Evolutionary conservation across 495 filamentous ascomycete genomes (phyloP).

Genomic region (Lophiostoma macrostomum): DNA sequence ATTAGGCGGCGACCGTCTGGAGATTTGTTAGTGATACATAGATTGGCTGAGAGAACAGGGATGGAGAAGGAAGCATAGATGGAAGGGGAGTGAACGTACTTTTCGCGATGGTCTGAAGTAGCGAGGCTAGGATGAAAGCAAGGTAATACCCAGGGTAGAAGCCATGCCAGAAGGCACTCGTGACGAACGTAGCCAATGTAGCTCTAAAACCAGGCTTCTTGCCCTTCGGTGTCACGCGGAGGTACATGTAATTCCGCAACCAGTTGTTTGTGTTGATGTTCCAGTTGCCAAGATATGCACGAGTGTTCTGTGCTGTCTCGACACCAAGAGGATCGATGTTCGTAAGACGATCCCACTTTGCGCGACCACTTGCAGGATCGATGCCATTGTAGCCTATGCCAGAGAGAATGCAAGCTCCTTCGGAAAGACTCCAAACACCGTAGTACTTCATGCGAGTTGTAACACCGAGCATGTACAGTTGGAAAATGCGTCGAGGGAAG

Average conservation of each 20-base stretch:
- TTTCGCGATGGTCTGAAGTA: constrained; percentile 91
- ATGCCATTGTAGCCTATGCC: constrained; percentile 94
- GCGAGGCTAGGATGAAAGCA: constrained; percentile 80
- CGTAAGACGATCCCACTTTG: constrained; percentile 82
- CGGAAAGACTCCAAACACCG: constrained; percentile 88
- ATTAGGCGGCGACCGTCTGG: constrained; percentile 65
- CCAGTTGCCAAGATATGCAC: constrained; percentile 85
- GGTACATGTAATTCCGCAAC: constrained; percentile 92
- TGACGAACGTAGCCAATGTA: constrained; percentile 88
- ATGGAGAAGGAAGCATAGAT: constrained; percentile 9
- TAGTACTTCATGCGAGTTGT: constrained; percentile 88
- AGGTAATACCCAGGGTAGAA: constrained; percentile 97
- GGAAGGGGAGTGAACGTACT: constrained; percentile 54
- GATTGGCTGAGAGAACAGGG: not conserved
- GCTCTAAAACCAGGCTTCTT: constrained; percentile 96
- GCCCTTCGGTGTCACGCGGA: constrained; percentile 90
- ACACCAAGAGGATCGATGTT: constrained; percentile 82
- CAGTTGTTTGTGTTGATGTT: constrained; percentile 99
- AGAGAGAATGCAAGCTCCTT: constrained; percentile 90
- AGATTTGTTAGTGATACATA: constrained; percentile 13
- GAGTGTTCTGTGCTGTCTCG: constrained; percentile 85
- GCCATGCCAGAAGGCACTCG: constrained; percentile 95
- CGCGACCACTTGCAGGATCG: constrained; percentile 74
- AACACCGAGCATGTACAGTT: constrained; percentile 78
- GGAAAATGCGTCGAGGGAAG: constrained; percentile 68